Base-by-base conservation (phyloP, 2,329 filamentous ascomycete species). In the Epichloe uncinata region DNA sequence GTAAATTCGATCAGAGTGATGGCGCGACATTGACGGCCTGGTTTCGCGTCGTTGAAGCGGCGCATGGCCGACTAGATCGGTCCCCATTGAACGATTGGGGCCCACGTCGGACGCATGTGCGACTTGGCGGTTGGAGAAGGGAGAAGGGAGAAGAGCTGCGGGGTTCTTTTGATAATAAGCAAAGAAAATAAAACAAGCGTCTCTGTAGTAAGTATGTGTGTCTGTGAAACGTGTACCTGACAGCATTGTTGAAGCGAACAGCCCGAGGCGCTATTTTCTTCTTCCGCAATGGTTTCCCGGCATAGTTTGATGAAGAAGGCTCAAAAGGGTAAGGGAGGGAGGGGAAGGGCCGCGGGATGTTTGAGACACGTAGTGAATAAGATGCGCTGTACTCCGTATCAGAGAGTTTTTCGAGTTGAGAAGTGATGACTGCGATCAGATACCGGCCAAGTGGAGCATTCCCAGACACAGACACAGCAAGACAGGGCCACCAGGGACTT, bases 1-100 rank as follows among this genome's bases (percentile, higher is more conserved):
- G 47, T 35, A 50, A 50, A 52, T 42, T 36, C 46, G 50, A 48
- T 37, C 48, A 48, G 45, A 55, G 52, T 50, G 48, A 53, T 55
- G 44, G 44, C 48, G 52, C 52, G 40, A 49, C 15, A 33, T 37
- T 20, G 34, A 37, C 20, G 42, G 22, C 34, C 20, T 38, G 44
- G 18, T 16, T 26, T 37, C 8, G 16, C 34, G 33, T n/a, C 12
- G 5, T 16, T 16, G 26, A 22, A 20, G 34, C 38, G 3, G 40
- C 33, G 4, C 44, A 20, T 20, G 43, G 34, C 13, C 26, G 34
- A 37, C 44, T 38, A 12, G 1, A 42, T 46, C 33, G 34, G 15
- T 11, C 34, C 34, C n/a, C 34, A 16, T 11, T 8, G 20, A 36
- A 37, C 5, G 35, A 22, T 2, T n/a, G 45, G 22, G 22, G 8